phyloP scores from a whole-genome alignment of 2,329 filamentous ascomycete species.

The Colletotrichum scovillei region DNA sequence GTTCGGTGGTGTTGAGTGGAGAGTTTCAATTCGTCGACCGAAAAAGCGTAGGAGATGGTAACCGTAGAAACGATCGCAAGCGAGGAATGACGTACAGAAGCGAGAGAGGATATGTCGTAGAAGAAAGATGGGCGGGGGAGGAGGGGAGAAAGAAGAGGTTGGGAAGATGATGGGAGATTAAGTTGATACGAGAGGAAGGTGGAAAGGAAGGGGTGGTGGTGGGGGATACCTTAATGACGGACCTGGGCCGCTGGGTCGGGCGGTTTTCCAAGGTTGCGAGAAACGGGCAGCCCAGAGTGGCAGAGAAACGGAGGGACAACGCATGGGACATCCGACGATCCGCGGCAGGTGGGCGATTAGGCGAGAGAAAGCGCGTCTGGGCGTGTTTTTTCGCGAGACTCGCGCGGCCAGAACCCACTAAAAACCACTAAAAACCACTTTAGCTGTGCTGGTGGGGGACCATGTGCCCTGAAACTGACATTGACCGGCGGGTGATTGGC shows the following conservation, averaged over 20 bases:
- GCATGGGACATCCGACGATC: slow-evolving; percentile 29
- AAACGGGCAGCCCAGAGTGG: too few species aligned
- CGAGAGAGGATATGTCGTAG: slow-evolving; percentile 16
- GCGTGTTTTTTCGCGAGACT: slow-evolving; percentile 35
- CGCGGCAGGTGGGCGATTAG: background rate
- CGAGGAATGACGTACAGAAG: slow-evolving; percentile 23
- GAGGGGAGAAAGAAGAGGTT: background rate
- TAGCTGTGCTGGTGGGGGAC: background rate
- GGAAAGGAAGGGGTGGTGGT: background rate
- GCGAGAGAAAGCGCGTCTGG: slow-evolving; percentile 19
- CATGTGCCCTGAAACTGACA: slow-evolving; percentile 27
- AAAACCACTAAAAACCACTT: slow-evolving; percentile 17
- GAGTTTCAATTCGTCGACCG: slow-evolving; percentile 22
- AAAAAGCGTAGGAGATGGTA: slow-evolving; percentile 1
- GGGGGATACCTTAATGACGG: background rate
- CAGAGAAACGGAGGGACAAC: background rate
- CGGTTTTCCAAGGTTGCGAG: slow-evolving; percentile 10
- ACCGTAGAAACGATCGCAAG: slow-evolving; percentile 30
- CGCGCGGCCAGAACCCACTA: slow-evolving; percentile 6
- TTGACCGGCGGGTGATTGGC: slow-evolving; percentile 18
- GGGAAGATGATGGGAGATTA: slow-evolving; percentile 16
- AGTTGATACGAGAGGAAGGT: slow-evolving; percentile 5
- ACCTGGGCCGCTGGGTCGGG: slow-evolving; percentile 2
- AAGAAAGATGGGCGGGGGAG: background rate
- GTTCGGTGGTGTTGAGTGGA: slow-evolving; percentile 34